phyloP scores from a whole-genome alignment of 2,329 filamentous ascomycete genomes.

The Microdochium paspali region DNA sequence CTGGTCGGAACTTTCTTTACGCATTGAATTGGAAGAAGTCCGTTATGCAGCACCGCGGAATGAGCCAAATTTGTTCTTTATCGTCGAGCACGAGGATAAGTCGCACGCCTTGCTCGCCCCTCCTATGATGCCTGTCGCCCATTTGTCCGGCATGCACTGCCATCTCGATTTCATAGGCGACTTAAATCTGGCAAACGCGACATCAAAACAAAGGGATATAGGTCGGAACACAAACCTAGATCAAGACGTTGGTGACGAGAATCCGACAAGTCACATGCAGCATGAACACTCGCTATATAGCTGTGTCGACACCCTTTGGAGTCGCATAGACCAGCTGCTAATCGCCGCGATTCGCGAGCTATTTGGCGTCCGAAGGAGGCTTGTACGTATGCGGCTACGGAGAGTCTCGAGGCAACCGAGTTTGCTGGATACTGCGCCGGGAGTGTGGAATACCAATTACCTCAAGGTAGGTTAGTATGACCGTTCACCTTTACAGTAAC shows the following conservation, averaged over 20 bases:
- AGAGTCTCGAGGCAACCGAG: constrained; percentile 7
- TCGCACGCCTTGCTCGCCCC: constrained; percentile 17
- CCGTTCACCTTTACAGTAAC: background rate
- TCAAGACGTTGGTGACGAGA: background rate
- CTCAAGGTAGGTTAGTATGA: no score
- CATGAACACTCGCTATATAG: no score
- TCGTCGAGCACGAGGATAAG: constrained; percentile 18
- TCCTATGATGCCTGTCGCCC: constrained; percentile 13
- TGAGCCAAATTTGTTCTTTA: constrained; percentile 18
- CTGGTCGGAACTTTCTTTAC: constrained; percentile 16
- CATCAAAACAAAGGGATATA: background rate
- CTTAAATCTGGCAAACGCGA: no score
- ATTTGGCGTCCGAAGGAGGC: constrained; percentile 14
- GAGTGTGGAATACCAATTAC: constrained; percentile 22
- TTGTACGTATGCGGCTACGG: constrained; percentile 7
- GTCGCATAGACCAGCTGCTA: background rate
- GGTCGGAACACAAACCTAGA: no score
- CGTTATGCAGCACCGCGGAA: constrained; percentile 10
- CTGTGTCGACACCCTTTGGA: no score
- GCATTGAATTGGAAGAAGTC: constrained; percentile 11
- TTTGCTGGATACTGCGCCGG: constrained; percentile 19
- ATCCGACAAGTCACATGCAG: background rate
- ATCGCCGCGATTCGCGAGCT: background rate
- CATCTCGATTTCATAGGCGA: background rate
- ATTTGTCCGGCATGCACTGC: constrained; percentile 13